phyloP scores from a whole-genome alignment of 140 eudicot genomes.

The Anethum foeniculum region DNA sequence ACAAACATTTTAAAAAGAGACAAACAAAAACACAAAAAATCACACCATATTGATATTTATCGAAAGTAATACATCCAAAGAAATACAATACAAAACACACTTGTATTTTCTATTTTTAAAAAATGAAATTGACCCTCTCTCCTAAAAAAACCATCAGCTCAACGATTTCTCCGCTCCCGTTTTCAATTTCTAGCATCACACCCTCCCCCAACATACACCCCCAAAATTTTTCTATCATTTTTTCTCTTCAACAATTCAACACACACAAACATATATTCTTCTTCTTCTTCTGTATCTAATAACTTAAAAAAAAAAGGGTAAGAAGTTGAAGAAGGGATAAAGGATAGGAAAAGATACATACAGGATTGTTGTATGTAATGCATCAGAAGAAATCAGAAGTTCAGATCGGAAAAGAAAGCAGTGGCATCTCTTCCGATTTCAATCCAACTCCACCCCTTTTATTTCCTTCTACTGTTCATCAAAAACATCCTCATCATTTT shows the following conservation, averaged over 20 bases:
- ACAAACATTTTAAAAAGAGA: neutral
- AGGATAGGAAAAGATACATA: neutral
- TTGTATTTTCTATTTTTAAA: neutral
- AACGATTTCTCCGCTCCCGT: constrained; percentile 54
- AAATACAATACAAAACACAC: neutral
- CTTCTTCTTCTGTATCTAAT: too few species aligned
- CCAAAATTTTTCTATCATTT: neutral
- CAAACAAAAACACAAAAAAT: neutral
- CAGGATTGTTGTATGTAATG: constrained; percentile 49
- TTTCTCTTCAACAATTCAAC: neutral
- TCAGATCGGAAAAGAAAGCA: constrained; percentile 99
- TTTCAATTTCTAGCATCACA: constrained; percentile 12
- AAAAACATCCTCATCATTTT: constrained; percentile 31
- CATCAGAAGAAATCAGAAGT: constrained; percentile 98
- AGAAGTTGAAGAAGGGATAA: neutral
- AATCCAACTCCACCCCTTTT: constrained; percentile 49
- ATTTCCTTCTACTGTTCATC: constrained; percentile 20
- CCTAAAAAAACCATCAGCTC: constrained; percentile 35
- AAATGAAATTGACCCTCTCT: constrained; percentile 17
- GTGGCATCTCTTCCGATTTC: constrained; percentile 97
- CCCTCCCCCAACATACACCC: neutral
- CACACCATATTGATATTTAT: neutral
- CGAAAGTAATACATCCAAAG: neutral
- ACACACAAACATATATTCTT: neutral
- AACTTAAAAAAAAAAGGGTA: neutral